Base-by-base conservation (phyloP, 1,284 basidiomycete species). In the Ceratobasidium sp. region DNA sequence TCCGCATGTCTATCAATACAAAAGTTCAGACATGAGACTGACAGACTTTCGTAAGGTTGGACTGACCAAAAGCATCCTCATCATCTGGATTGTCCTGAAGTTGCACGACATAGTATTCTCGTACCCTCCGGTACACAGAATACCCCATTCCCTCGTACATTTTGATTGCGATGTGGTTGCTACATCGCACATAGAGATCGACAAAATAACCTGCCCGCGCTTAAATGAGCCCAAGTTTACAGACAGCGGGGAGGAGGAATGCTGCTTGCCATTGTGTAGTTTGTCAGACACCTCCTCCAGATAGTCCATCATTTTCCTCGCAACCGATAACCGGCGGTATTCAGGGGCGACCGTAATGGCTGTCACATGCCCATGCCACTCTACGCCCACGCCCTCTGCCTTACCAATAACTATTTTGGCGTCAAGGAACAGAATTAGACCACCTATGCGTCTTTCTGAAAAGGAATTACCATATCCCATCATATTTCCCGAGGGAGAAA, bases 111-210 rank as follows among this genome's bases (percentile, higher is more conserved):
- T 97, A 97, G 82, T 97, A 97, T 79, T 93, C 92, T 76, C 87
- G 86, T 56, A 97, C 94, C 74, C 91, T 84, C 48, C 94, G 85
- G 81, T 92, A 97, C 14, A 96, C 93, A 78, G 90, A 92, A 79
- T 97, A 97, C 2, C 92, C 94, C 78, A 96, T 84, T 24, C 87
- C 86, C 79, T 97, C 92, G 81, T 97, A 97, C 91, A 97, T 92
- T 19, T 83, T 84, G 76, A 95, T 91, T 16, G 92, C 92, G 19
- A 94, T 85, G 4, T 83, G 79, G 78, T 95, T 95, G 63, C 77
- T 78, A 46, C 77, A 77, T 43, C 95, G 88, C 63, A 96, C 95
- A 81, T 94, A 97, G 22, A 97, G 87, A 82, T 97, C 95, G 61
- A 97, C 93, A 79, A 96, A 97, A 84, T 87, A 92, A 3, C 88